Evolutionary conservation across 306 rosid species (phyloP), one percentile per base, ranked within the genome.

Genomic region (Lupinus albus): DNA sequence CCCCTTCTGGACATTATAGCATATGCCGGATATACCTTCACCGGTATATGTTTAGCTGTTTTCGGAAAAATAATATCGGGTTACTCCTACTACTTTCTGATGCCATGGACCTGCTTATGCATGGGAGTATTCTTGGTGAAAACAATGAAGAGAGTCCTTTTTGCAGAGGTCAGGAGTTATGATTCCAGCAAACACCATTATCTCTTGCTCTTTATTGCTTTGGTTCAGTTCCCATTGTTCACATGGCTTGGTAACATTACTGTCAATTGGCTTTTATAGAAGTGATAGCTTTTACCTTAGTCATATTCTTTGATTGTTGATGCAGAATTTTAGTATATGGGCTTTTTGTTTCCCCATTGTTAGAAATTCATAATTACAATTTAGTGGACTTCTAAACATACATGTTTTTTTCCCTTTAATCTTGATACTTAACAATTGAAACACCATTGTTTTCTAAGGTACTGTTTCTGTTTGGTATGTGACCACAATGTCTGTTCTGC

Each of bases 101-200:
- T 93, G 96, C 94, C 96, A 11, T 90, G 91, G 87, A 72, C 96
- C 77, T 91, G 96, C 66, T 57, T 90, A 69, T 88, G 94, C 89
- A 93, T 90, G 97, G 99, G 96, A 83, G 57, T 86, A 7, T 93
- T 93, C 75, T 82, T 93, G 82, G 99, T 93, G 85, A 93, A 93
- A 83, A 90, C 96, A 6, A 85, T 90, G 95, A 90, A 93, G 73
- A 83, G 99, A 70, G 97, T 90, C 46, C 92, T 93, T 42, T 90
- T 93, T 55, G 97, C 97, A 0, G 97, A 88, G 81, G 90, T 88
- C 72, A 85, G 97, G 77, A 90, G 85, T 67, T 90, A 83, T 64
- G 96, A 93, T 82, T 90, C 99, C 3, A 88, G 89, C 84, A 84
- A 61, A 83, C 95, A 90, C 35, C 99, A 93, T 80, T 90, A 90